phyloP scores from a whole-genome alignment of 495 filamentous ascomycete genomes.

The Penicillium robsamsonii region DNA sequence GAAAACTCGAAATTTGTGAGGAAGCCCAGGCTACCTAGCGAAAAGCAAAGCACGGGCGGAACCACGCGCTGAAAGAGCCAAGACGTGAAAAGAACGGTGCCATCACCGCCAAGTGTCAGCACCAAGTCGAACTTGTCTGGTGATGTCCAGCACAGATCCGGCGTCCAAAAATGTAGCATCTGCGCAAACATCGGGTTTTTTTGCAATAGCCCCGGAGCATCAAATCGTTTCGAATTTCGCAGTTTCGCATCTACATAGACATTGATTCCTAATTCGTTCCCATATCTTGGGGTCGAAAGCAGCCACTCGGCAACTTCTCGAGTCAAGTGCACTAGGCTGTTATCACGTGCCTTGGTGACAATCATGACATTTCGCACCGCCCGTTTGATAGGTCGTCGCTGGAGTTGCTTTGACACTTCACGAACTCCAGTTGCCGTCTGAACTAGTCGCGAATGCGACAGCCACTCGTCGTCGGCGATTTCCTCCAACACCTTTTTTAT shows the following conservation, averaged over 20 bases:
- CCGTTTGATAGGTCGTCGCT: conserved; percentile 80
- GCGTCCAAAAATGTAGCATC: conserved; percentile 91
- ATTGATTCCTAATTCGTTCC: conserved; percentile 74
- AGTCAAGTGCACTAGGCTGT: conserved; percentile 79
- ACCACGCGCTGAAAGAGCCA: conserved; percentile 95
- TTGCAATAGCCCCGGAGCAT: conserved; percentile 67
- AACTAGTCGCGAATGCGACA: conserved; percentile 87
- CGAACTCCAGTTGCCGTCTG: conserved; percentile 93
- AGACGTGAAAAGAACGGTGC: conserved; percentile 86
- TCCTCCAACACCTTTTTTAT: conserved; percentile 94
- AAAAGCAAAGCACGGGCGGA: conserved; percentile 85
- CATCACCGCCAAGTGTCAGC: conserved; percentile 87
- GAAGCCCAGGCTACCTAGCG: conserved; percentile 85
- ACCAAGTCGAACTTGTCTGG: conserved; percentile 93
- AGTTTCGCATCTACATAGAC: conserved; percentile 95
- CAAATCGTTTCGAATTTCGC: conserved; percentile 80
- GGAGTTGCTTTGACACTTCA: conserved; percentile 91
- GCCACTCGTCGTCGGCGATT: conserved; percentile 81
- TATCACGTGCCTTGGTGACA: conserved; percentile 93
- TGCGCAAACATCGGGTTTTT: conserved; percentile 67
- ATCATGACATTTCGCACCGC: conserved; percentile 93
- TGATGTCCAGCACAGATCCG: conserved; percentile 84
- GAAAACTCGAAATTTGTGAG: conserved; percentile 90
- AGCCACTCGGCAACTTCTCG: conserved; percentile 84
- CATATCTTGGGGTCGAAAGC: conserved; percentile 77